phyloP scores from a whole-genome alignment of 331 rosid genomes.

The Prunus yedoensis region DNA sequence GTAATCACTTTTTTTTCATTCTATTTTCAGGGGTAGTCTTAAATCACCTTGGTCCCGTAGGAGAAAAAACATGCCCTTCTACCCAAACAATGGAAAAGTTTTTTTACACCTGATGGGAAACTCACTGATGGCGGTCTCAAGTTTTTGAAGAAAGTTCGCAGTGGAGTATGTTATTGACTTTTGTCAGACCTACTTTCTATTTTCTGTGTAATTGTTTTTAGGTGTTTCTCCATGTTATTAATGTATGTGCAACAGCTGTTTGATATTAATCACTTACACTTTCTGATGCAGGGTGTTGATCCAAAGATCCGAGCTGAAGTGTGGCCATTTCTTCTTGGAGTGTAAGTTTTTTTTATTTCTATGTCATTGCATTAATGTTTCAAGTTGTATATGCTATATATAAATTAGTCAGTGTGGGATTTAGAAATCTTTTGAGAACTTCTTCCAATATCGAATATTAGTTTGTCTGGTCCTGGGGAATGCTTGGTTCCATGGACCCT shows the following conservation, averaged over 20 bases:
- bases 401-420: not conserved
- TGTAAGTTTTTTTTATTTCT: conserved; percentile 48
- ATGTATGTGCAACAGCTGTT: conserved; percentile 4
- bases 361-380: not conserved
- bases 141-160: conserved; percentile 86
- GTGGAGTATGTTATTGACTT: conserved; percentile 66
- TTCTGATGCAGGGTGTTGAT: conserved; percentile 74
- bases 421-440: not conserved
- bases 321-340: conserved; percentile 97
- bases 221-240: not conserved
- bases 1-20: not conserved
- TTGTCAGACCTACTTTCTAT: conserved; percentile 1
- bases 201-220: not conserved
- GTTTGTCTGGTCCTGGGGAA: not conserved
- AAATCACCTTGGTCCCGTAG: conserved; percentile 98
- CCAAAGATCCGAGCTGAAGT: conserved; percentile 79
- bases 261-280: conserved; percentile 20
- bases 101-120: conserved; percentile 72
- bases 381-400: not conserved
- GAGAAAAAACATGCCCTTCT: conserved; percentile 78
- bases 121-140: conserved; percentile 76
- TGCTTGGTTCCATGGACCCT: not conserved
- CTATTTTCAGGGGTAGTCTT: conserved; percentile 68
- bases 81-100: conserved; percentile 72
- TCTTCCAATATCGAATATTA: not conserved